Evolutionary conservation across 192 early-diverging fungal genomes (phyloP), one percentile per base, ranked within the genome.

Genomic region (Rhizophagus clarus): DNA sequence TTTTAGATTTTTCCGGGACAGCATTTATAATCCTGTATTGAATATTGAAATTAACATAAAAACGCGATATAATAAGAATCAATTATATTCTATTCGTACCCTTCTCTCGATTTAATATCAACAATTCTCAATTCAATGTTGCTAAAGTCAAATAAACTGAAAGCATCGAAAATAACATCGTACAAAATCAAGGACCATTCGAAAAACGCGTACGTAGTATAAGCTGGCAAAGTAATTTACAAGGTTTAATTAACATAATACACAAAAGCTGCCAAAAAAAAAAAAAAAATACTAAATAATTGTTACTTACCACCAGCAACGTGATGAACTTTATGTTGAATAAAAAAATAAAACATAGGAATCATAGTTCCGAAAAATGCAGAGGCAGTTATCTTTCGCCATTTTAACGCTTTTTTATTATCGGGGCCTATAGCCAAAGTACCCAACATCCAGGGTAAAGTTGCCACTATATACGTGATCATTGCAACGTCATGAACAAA

Each of bases 131-230:
- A 80, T 79, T 88, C 86, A 77, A 89, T 85, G 20, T 81, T 84
- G 42, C 82, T 72, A 81, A 94, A 94, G 83, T 95, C 94, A 62
- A 88, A 84, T 78, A 88, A 86, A 77, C 89, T 88, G 32, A 92
- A 87, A n/a, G 91, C 91, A 76, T 94, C 93, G 79, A 91, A 95
- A 76, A 89, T 87, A 22, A 95, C 90, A 79, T 93, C 91, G 49
- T 93, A 92, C n/a, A 93, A 34, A 66, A 95, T 95, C 28, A 95
- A 82, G 14, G 91, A 88, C 94, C 93, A 95, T 77, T 94, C 94
- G 79, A 94, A 95, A 85, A 95, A 94, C 42, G 93, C 91, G 76
- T 95, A 95, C 63, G 83, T 88, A 24, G 92, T 94, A 77, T 95
- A 94, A 3, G 94, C 94, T 84, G 82, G 8, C 32, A 47, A 11